Evolutionary conservation across 208 protist genomes (phyloP).

Genomic region (Wallacemonas sp.): DNA sequence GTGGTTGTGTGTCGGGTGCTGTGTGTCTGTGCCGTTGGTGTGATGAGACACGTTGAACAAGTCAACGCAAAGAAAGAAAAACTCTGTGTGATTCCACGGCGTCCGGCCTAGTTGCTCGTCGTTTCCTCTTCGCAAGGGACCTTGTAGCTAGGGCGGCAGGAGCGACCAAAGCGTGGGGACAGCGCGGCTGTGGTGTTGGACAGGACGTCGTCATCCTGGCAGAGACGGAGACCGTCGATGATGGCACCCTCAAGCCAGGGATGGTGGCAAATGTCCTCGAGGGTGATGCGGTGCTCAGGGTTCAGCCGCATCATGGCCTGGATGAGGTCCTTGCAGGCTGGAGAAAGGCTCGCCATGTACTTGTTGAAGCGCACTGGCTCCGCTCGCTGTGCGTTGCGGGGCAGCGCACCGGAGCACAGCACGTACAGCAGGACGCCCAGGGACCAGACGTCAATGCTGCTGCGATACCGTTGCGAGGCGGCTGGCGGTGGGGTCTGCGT

Average conservation of each 20-base stretch:
- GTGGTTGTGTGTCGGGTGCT: no score
- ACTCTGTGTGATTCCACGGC: no score
- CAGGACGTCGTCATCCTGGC: conserved; percentile 22
- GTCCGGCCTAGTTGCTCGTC: no score
- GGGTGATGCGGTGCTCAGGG: conserved; percentile 27
- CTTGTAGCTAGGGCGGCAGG: conserved; percentile 3
- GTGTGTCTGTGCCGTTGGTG: no score
- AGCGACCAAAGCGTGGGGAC: conserved; percentile 27
- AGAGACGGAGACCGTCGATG: conserved; percentile 16
- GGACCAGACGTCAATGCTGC: conserved; percentile 70
- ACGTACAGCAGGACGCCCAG: conserved; percentile 77
- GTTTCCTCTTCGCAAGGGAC: conserved; percentile 2
- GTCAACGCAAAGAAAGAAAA: no score
- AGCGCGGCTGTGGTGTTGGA: conserved; percentile 24
- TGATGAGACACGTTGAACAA: no score
- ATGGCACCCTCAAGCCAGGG: conserved; percentile 39
- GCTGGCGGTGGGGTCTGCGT: background rate
- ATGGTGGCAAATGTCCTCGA: conserved; percentile 41
- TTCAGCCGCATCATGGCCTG: conserved; percentile 39
- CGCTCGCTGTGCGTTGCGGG: conserved; percentile 23
- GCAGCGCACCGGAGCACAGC: conserved; percentile 66
- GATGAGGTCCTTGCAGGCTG: conserved; percentile 44
- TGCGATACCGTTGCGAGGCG: conserved; percentile 12
- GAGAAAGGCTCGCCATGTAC: conserved; percentile 38
- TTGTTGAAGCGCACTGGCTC: conserved; percentile 23